Percentiles rank a stretch among this genome's conserved stretches.
These are phyloP conservation scores for Aegle marmelos DNA, from an alignment of 345 rosid genomes.

Conservation along the genomic window DNA sequence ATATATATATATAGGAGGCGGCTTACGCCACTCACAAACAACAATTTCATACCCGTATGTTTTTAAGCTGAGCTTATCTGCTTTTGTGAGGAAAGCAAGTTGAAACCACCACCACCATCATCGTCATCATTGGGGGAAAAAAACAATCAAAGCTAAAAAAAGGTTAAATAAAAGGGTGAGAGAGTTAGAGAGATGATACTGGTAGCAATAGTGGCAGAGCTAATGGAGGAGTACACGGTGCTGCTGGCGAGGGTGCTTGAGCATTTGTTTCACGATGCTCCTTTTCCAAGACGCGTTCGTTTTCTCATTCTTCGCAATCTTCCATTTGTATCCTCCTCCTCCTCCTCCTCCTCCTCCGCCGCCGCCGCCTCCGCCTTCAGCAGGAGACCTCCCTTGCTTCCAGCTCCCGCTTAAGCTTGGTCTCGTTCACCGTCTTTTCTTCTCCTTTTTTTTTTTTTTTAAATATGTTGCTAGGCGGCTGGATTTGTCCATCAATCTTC, in stretches of 20 bases:
- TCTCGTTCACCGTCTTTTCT: no score
- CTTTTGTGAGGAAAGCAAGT: no score
- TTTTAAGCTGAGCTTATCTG: no score
- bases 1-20: no score
- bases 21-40: no score
- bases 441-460: no score
- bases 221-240: constrained; percentile 84
- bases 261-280: constrained; percentile 66
- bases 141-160: background rate
- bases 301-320: constrained; percentile 69
- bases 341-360: constrained; percentile 4
- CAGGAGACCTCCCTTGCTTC: constrained; percentile 21
- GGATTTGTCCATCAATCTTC: no score
- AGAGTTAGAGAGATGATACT: constrained; percentile 45
- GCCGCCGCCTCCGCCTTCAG: background rate
- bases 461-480: no score
- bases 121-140: no score
- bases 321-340: constrained; percentile 42
- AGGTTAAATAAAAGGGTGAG: background rate
- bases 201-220: constrained; percentile 63
- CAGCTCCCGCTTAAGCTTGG: background rate
- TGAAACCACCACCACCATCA: no score
- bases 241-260: constrained; percentile 62
- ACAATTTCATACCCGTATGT: no score
- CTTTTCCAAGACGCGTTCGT: constrained; percentile 78